These are phyloP conservation scores for Byssothecium circinans DNA, from an alignment of 2,329 filamentous ascomycete species.

Conservation along the genomic window DNA sequence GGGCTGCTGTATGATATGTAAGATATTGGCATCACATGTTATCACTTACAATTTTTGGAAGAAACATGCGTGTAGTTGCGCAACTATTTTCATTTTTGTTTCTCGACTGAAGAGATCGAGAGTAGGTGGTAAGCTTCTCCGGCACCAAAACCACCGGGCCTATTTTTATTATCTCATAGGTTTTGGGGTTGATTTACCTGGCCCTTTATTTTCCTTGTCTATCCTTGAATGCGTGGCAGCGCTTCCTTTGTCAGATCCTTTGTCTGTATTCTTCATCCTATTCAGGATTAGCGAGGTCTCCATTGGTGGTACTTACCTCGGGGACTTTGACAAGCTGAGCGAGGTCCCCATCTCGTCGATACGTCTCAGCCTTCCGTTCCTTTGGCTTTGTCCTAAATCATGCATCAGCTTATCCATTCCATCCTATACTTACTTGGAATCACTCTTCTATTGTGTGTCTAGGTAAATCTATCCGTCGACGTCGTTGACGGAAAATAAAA, in stretches of 20 bases:
- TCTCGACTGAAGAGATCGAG: too few relatives aligned
- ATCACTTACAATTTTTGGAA: neutral
- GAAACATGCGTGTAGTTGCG: neutral
- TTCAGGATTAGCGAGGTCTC: neutral
- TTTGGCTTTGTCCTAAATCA: too few relatives aligned
- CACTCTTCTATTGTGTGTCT: too few relatives aligned
- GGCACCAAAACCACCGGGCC: conserved; percentile 1
- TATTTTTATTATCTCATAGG: neutral
- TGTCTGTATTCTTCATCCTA: too few relatives aligned
- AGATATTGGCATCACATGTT: neutral
- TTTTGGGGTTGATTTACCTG: neutral
- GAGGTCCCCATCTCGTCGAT: neutral
- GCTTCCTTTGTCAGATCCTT: neutral
- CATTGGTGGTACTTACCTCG: neutral
- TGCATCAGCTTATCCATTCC: too few relatives aligned
- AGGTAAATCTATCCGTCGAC: neutral
- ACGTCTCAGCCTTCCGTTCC: neutral
- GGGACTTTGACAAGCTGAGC: too few relatives aligned
- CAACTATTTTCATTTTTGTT: neutral
- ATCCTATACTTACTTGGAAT: too few relatives aligned
- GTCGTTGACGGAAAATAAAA: conserved; percentile 4
- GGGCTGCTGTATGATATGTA: conserved; percentile 17
- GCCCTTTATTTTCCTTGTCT: neutral
- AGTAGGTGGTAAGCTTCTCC: conserved; percentile 5
- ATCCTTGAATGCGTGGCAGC: neutral